Evolutionary conservation across 2,329 filamentous ascomycete species (phyloP).

Genomic region (Aspergillus pseudoglaucus): DNA sequence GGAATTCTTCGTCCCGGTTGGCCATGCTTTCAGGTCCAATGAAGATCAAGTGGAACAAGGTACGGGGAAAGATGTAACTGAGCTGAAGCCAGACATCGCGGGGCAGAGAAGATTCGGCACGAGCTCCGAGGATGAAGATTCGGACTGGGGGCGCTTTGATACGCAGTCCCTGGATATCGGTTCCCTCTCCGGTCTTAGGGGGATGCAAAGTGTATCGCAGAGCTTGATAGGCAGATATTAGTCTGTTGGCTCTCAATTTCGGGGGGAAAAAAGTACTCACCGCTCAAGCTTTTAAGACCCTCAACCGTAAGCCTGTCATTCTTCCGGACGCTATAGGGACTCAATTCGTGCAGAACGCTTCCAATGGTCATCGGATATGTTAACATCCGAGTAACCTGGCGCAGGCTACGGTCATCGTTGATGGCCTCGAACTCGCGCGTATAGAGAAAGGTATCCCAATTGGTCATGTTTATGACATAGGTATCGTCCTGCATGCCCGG

Average conservation of each 20-base stretch:
- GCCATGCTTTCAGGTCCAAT: conserved; percentile 95
- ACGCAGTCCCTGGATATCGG: conserved; percentile 69
- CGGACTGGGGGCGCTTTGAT: conserved; percentile 82
- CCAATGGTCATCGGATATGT: conserved; percentile 91
- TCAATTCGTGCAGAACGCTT: conserved; percentile 88
- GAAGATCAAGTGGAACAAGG: conserved; percentile 85
- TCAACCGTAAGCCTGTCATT: conserved; percentile 74
- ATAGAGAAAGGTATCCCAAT: conserved; percentile 96
- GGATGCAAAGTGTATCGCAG: conserved; percentile 92
- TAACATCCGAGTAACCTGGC: conserved; percentile 84
- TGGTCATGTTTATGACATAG: conserved; percentile 91
- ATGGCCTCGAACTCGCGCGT: conserved; percentile 86
- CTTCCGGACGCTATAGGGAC: conserved; percentile 75
- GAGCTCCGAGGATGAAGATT: conserved; percentile 86
- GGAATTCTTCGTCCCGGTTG: conserved; percentile 88
- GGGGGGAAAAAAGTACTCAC: conserved; percentile 51
- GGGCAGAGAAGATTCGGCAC: conserved; percentile 94
- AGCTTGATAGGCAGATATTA: conserved; percentile 47
- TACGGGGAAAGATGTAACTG: conserved; percentile 86
- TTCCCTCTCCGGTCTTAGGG: conserved; percentile 67
- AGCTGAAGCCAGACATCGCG: conserved; percentile 92
- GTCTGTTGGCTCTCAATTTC: neutral
- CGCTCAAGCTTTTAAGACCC: conserved; percentile 87
- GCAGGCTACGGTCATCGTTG: conserved; percentile 81
- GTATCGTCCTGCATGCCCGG: conserved; percentile 86